These are phyloP conservation scores for Adansonia rubrostipa DNA, from an alignment of 441 rosid species.

Conservation along the genomic window DNA sequence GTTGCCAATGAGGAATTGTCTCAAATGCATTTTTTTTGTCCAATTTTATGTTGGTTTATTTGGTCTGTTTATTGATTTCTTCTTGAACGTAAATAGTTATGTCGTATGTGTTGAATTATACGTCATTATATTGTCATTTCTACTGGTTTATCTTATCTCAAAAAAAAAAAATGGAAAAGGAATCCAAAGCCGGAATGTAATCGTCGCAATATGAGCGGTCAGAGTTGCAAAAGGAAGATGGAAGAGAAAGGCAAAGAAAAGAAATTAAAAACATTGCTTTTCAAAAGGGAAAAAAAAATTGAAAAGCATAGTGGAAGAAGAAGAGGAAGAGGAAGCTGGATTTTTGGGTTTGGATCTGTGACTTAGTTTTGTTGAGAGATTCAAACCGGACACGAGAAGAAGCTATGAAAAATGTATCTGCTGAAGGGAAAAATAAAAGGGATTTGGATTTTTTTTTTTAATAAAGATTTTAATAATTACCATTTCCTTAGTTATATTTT, in stretches of 20 bases:
- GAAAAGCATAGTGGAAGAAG: neutral
- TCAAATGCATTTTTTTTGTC: too few species aligned
- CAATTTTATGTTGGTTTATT: neutral
- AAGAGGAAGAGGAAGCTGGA: slow-evolving; percentile 20
- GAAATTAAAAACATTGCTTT: neutral
- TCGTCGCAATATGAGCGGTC: too few species aligned
- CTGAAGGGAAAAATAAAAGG: too few species aligned
- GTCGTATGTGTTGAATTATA: neutral
- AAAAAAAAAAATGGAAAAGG: too few species aligned
- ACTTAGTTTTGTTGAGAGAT: slow-evolving; percentile 41
- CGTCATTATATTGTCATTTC: too few species aligned
- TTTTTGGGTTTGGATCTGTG: slow-evolving; percentile 28
- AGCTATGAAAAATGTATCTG: too few species aligned
- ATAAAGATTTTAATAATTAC: too few species aligned
- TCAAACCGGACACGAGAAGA: slow-evolving; percentile 73
- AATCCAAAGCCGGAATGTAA: too few species aligned
- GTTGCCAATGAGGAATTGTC: neutral
- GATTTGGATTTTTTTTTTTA: too few species aligned
- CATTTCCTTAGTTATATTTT: too few species aligned
- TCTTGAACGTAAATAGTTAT: neutral
- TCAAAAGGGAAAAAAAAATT: neutral
- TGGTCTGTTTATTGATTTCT: neutral
- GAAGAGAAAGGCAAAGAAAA: neutral
- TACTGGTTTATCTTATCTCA: too few species aligned
- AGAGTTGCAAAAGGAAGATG: too few species aligned